Evolutionary conservation across 768 basidiomycete species (phyloP).

Genomic region (Pleurotus citrinopileatus): DNA sequence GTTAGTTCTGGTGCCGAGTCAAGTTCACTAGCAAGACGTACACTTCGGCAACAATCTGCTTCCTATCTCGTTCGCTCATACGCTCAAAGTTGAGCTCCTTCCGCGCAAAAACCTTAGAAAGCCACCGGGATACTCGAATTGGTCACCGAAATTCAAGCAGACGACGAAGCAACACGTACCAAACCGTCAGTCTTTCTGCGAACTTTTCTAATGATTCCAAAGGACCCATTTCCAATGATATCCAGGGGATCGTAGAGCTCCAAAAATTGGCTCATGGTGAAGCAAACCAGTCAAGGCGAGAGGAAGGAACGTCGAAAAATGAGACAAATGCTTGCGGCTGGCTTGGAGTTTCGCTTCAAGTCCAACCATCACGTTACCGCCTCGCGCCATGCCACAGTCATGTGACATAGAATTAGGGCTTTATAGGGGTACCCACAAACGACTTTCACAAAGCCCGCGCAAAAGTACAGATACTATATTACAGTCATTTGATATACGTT

Average conservation of each 20-base stretch:
- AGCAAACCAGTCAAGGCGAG: constrained; percentile 4
- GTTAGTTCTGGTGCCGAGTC: no score
- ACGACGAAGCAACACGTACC: constrained; percentile 42
- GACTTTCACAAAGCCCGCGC: no score
- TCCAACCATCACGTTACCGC: constrained; percentile 10
- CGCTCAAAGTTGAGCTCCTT: constrained; percentile 98
- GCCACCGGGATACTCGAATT: neutral
- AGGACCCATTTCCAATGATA: constrained; percentile 94
- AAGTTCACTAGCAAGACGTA: no score
- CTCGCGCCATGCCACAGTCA: neutral
- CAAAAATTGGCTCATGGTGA: constrained; percentile 44
- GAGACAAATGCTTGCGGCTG: neutral
- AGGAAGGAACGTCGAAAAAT: neutral
- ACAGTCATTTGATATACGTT: no score
- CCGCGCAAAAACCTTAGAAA: constrained; percentile 82
- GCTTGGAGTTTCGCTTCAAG: neutral
- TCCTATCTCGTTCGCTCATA: constrained; percentile 94
- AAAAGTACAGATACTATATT: no score
- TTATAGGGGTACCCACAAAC: no score
- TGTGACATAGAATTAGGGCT: neutral
- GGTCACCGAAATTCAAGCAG: neutral
- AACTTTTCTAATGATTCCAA: constrained; percentile 97
- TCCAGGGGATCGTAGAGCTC: constrained; percentile 86
- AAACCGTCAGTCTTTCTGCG: constrained; percentile 77
- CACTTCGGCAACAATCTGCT: constrained; percentile 98